Base-by-base conservation (phyloP, 768 basidiomycete species). In the Lactifluus piperatus region DNA sequence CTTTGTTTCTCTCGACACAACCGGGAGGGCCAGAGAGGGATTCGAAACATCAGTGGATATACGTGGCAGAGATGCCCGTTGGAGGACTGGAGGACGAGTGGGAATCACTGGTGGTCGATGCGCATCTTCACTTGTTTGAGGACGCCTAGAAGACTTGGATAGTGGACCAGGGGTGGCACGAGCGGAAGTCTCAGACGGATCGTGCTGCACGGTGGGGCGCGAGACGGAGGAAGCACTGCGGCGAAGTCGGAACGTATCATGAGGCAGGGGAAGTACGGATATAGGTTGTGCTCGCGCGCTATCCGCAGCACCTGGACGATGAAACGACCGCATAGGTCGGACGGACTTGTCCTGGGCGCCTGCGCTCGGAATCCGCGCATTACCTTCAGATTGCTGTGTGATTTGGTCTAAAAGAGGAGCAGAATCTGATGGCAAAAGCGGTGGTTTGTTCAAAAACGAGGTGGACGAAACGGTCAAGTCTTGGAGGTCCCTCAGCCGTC, bases 301-400 rank as follows among this genome's bases (percentile, higher is more conserved):
- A 8, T 78, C 77, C 1, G 66, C 55, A 16, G 71, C 58, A 34
- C 73, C 69, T 47, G 75, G 68, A 34, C 77, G 80, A 65, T 82
- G 84, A 73, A 89, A 84, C 8, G 87, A 88, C 18, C 82, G 78
- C 76, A 73, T 74, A 22, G 77, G 71, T 20, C 78, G 79, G 29
- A 87, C 63, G 3, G 69, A 46, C 53, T 62, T 65, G 14, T 68
- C 67, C 32, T 67, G 69, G 9, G 68, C 27, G 41, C 46, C 55
- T n/a, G 62, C 53, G 10, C 62, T 56, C 51, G 57, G 43, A n/a
- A 34, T 11, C 45, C 41, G 64, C 22, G 9, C 45, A 37, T 20
- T 68, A 56, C 68, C 67, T 44, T 34, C 68, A 48, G 45, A 68
- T 60, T 52, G 65, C 56, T 29, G 69, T 67, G 26, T 65, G 36